Base-by-base conservation (phyloP, 2,329 filamentous ascomycete genomes). In the Chaetomiaceae sp. region DNA sequence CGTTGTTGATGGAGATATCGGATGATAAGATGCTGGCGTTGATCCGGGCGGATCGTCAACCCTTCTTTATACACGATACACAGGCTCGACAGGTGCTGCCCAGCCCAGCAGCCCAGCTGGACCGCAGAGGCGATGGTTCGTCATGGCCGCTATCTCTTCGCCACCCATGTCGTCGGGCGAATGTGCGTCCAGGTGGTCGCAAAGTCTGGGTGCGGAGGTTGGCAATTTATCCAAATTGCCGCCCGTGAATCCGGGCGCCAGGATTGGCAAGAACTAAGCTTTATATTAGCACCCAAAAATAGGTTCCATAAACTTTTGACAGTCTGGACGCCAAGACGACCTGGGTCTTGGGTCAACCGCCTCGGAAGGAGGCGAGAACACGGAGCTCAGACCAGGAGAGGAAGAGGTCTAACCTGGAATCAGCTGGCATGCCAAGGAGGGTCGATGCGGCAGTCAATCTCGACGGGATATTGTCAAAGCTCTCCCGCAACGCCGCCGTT, bases 221-320 rank as follows among this genome's bases (percentile, higher is more conserved):
- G 47, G 44, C 54, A 53, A 54, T 56, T 58, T 58, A 58, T 55
- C 56, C 56, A 58, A 33, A 58, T 57, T 58, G 54, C 46, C 43
- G 43, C 48, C 53, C 48, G 48, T 43, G 48, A 55, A 55, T 54
- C 54, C 53, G 55, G 44, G 33, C 41, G 50, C 51, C 51, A 48
- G 55, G 52, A 58, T 55, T 58, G 55, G 56, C 45, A 57, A 49
- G 40, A 38, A 20, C 32, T 33, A 29, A 38, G 39, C 17, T 34
- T 41, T 55, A 54, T 44, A 54, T 57, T 54, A 48, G 35, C n/a
- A 35, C 20, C 55, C 55, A 57, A 56, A 53, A 57, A 57, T 57
- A 56, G 52, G 46, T 35, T 14, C 26, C 36, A 36, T 32, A 32
- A 29, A 32, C 30, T 12, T 48, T 43, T 19, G 26, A 35, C 20